A percentile compares a stretch with the other conserved stretches of the same genome.
These are phyloP conservation scores for Pontederia paniculata DNA, from an alignment of 176 grass and related monocot genomes.

Conservation along the genomic window DNA sequence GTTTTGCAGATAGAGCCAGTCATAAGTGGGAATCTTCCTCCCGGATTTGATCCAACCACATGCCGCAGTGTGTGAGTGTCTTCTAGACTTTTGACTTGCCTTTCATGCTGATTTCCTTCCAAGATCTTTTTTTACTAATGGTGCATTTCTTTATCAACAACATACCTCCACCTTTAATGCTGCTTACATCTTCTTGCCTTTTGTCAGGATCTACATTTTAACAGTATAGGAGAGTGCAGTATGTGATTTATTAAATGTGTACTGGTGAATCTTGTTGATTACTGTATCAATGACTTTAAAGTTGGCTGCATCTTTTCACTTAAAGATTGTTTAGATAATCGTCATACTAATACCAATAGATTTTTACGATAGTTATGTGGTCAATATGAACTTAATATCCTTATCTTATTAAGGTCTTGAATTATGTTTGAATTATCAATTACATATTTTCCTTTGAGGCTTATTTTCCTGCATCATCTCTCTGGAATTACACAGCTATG, in stretches of 20 bases:
- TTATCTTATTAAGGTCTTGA: background rate
- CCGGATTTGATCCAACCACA: constrained; percentile 95
- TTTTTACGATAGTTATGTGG: no score
- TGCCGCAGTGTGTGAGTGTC: constrained; percentile 96
- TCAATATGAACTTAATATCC: background rate
- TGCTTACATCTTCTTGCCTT: no score
- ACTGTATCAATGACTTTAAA: no score
- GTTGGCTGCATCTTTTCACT: no score
- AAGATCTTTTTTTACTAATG: background rate
- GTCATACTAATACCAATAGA: no score
- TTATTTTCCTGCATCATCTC: background rate
- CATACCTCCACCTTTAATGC: no score
- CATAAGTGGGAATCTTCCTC: constrained; percentile 93
- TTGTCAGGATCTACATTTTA: no score
- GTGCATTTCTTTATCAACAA: background rate
- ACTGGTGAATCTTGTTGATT: no score
- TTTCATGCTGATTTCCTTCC: background rate
- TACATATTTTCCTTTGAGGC: background rate
- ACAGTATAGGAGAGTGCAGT: no score
- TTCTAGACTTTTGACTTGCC: constrained; percentile 22
- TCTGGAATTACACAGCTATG: constrained; percentile 45
- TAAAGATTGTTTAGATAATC: no score
- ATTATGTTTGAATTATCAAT: no score
- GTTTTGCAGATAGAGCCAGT: constrained; percentile 84
- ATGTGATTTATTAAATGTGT: no score